Percentiles rank a stretch among this genome's conserved stretches.
These are phyloP conservation scores for Piedraia hortae DNA, from an alignment of 2,329 filamentous ascomycete genomes.

Conservation along the genomic window DNA sequence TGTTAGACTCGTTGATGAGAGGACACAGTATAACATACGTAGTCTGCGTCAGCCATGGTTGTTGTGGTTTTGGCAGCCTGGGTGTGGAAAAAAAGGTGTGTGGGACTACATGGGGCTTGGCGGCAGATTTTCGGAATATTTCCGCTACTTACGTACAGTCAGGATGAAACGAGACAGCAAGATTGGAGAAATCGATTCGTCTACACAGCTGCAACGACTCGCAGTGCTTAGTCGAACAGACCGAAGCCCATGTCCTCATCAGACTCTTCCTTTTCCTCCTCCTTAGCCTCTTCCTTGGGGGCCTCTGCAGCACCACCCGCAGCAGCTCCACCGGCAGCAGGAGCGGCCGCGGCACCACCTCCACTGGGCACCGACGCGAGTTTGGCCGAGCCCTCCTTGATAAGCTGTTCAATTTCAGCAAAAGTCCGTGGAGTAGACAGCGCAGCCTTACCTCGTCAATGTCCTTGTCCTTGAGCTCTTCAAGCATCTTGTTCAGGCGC, in stretches of 20 bases:
- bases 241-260: conserved; percentile 51
- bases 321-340: conserved; percentile 38
- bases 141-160: not conserved
- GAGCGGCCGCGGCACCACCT: conserved; percentile 47
- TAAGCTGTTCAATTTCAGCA: conserved; percentile 33
- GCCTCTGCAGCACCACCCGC: conserved; percentile 41
- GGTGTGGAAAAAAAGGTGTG: no score
- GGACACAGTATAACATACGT: conserved; percentile 32
- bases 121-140: no score
- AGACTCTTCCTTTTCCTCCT: conserved; percentile 56
- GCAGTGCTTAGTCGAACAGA: conserved; percentile 32
- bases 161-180: not conserved
- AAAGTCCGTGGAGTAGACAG: conserved; percentile 1
- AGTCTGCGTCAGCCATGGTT: conserved; percentile 62
- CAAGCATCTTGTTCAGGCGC: conserved; percentile 62
- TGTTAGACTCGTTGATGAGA: conserved; percentile 5
- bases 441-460: conserved; percentile 53
- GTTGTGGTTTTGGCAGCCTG: conserved; percentile 13
- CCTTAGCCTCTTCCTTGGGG: conserved; percentile 27
- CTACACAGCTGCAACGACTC: no score
- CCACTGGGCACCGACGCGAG: conserved; percentile 93
- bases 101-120: no score
- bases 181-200: no score
- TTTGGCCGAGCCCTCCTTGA: conserved; percentile 69
- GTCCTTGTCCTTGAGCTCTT: conserved; percentile 74